Evolutionary conservation across 2,329 filamentous ascomycete species (phyloP), one percentile per base, ranked within the genome.

Genomic region (Teratosphaeria viscida): DNA sequence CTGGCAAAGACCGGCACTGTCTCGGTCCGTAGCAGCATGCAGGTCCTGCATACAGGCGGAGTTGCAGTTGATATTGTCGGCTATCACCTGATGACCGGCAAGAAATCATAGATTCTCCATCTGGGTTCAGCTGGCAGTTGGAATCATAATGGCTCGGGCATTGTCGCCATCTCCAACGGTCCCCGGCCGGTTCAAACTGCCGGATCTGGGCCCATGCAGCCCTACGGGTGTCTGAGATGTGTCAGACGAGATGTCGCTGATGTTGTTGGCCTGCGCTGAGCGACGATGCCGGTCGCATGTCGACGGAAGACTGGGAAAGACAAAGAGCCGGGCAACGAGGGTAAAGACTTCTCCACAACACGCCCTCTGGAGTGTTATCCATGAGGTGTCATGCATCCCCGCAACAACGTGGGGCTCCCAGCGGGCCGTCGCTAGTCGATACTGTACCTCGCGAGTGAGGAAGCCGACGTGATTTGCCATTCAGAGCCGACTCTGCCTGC

Each of bases 1-100:
- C 52, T 27, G 5, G 63, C 64, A 58, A 62, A 67, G n/a, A 70
- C 49, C 11, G 64, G 61, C 2, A 69, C 35, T 1, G 68, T 64
- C 54, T 70, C 68, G 7, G 60, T n/a, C 19, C 65, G 61, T 10
- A 69, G 47, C 3, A 61, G 54, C 2, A 29, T 52, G 56, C 60
- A 63, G 19, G 61, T 60, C 43, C 65, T 62, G 39, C 63, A 66
- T 23, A 69, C 65, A 10, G 65, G 34, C 12, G 66, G 68, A 6
- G 66, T 68, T 68, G 19, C 65, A 32, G 7, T 14, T 16, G 19
- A 57, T 49, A 58, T 37, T 16, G 63, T 56, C 37, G 61, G 54
- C 29, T 62, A 57, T 7, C 58, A 58, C 61, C 54, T 65, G 60
- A 4, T 58, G 54, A 19, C 56, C 8, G 55, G 56, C 14, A 62